phyloP scores from a whole-genome alignment of 768 basidiomycete genomes.

The Lactarius vividus region DNA sequence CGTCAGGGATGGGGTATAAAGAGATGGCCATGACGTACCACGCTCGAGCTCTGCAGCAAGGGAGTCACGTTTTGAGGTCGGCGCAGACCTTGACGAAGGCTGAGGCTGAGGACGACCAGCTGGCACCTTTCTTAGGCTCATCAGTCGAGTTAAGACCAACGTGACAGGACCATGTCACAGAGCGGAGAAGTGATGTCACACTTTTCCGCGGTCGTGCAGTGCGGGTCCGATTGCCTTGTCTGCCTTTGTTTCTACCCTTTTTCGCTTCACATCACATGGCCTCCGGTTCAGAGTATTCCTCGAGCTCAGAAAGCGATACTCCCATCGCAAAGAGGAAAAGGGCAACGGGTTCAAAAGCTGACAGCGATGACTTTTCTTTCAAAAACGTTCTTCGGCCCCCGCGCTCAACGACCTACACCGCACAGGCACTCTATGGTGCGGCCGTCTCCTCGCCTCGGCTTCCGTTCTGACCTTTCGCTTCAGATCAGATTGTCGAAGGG shows the following conservation, averaged over 20 bases:
- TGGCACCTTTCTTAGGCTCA: conserved; percentile 9
- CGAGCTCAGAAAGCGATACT: conserved; percentile 19
- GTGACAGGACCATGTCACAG: background rate
- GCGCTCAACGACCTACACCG: conserved; percentile 60
- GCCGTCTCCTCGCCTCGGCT: background rate
- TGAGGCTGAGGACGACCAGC: conserved; percentile 7
- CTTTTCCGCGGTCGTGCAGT: background rate
- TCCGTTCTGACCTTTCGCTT: background rate
- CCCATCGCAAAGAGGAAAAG: conserved; percentile 21
- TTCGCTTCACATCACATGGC: background rate
- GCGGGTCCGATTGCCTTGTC: background rate
- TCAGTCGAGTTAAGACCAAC: background rate
- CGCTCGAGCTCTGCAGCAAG: conserved; percentile 66
- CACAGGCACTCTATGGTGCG: conserved; percentile 58
- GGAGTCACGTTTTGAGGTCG: conserved; percentile 58
- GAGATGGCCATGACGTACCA: conserved; percentile 37
- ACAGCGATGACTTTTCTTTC: conserved; percentile 28
- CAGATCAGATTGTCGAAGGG: conserved; percentile 49
- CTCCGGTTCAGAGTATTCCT: conserved; percentile 21
- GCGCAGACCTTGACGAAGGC: background rate
- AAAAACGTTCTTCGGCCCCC: conserved; percentile 52
- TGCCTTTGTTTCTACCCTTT: background rate
- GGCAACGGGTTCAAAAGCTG: conserved; percentile 28
- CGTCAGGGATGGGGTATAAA: too few species aligned
- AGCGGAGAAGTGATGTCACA: background rate